Conservation (phyloP, 1,284 basidiomycete genomes). For the Marasmius tenuissimus region DNA sequence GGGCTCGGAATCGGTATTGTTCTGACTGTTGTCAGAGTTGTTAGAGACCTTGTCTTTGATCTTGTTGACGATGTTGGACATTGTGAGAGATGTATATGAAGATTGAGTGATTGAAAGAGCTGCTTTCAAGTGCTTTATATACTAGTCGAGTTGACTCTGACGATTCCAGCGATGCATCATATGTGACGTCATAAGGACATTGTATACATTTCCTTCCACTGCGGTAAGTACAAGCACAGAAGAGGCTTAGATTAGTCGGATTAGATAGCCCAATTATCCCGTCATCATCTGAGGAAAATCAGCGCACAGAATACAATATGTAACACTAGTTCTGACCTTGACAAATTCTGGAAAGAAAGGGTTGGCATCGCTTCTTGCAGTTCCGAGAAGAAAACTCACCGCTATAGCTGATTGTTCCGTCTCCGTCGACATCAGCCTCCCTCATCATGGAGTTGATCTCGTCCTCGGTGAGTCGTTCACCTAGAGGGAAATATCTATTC, state of each 20-base stretch:
- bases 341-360: slow-evolving; percentile 48
- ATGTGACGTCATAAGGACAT: not conserved
- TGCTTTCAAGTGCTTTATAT: not conserved
- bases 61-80: slow-evolving; percentile 21
- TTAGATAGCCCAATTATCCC: not conserved
- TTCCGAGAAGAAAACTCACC: slow-evolving; percentile 36
- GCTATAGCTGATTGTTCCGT: slow-evolving; percentile 75
- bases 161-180: not conserved
- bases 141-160: not conserved
- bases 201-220: no score
- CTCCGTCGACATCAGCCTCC: slow-evolving; percentile 86
- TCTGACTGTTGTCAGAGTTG: slow-evolving; percentile 4
- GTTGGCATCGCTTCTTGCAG: not conserved
- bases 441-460: slow-evolving; percentile 93
- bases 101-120: not conserved
- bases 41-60: slow-evolving; percentile 17
- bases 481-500: slow-evolving; percentile 26
- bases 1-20: slow-evolving; percentile 25
- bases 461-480: slow-evolving; percentile 81
- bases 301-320: not conserved
- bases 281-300: not conserved
- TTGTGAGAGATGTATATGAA: not conserved
- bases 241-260: no score
- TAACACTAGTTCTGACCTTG: slow-evolving; percentile 38
- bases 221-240: no score